A percentile compares a stretch with the other conserved stretches of the same genome.
phyloP scores from a whole-genome alignment of 2,329 filamentous ascomycete genomes.

The Ophiosphaerella korrae region DNA sequence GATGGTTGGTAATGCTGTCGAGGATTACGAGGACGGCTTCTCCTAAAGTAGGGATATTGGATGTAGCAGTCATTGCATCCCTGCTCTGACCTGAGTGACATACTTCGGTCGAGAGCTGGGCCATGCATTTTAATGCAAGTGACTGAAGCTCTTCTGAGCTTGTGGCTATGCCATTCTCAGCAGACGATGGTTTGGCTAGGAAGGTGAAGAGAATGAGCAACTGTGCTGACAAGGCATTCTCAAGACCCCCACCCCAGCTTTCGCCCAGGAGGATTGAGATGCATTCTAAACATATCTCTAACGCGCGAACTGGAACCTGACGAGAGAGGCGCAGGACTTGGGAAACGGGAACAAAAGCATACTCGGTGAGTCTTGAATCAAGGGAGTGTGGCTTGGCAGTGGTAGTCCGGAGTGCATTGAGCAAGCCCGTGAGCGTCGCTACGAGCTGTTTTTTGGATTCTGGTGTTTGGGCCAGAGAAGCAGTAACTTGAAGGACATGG shows the following conservation, averaged over 20 bases:
- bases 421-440: slow-evolving; percentile 53
- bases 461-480: slow-evolving; percentile 56
- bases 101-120: slow-evolving; percentile 67
- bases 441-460: slow-evolving; percentile 54
- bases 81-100: slow-evolving; percentile 56
- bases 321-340: slow-evolving; percentile 81
- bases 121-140: slow-evolving; percentile 72
- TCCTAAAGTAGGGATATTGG: slow-evolving; percentile 77
- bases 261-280: slow-evolving; percentile 73
- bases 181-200: slow-evolving; percentile 72
- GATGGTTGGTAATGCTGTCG: slow-evolving; percentile 70
- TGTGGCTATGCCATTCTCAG: slow-evolving; percentile 51
- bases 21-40: slow-evolving; percentile 82
- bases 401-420: slow-evolving; percentile 47
- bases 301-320: slow-evolving; percentile 69
- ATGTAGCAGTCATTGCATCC: slow-evolving; percentile 57
- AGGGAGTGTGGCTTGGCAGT: slow-evolving; percentile 52
- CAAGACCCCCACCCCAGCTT: slow-evolving; percentile 78
- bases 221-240: slow-evolving; percentile 77
- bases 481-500: slow-evolving; percentile 60
- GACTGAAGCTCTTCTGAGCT: slow-evolving; percentile 75
- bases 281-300: slow-evolving; percentile 79
- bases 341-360: slow-evolving; percentile 90
- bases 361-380: slow-evolving; percentile 86
- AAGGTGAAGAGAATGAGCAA: slow-evolving; percentile 84